Conservation (phyloP, 495 filamentous ascomycete species). For the Aspergillus cristatus region DNA sequence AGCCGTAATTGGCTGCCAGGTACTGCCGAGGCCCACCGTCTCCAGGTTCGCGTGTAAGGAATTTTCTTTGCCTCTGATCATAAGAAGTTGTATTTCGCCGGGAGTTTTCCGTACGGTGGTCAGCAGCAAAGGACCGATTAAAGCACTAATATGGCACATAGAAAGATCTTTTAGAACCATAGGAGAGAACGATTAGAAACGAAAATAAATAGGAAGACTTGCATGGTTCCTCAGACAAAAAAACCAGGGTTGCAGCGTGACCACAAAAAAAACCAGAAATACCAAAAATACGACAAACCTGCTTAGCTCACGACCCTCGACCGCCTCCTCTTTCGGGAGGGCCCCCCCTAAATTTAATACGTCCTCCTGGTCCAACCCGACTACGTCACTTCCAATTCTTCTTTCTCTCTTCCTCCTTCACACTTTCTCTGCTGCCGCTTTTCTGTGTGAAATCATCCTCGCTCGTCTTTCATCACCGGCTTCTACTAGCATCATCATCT, state of each 20-base stretch:
- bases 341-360: constrained; percentile 16
- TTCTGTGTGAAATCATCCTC: too few relatives aligned
- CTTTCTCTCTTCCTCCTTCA: constrained; percentile 1
- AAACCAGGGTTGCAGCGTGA: too few relatives aligned
- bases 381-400: constrained; percentile 31
- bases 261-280: neutral
- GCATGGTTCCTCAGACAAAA: too few relatives aligned
- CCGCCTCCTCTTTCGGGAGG: constrained; percentile 16
- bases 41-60: constrained; percentile 14
- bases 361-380: constrained; percentile 22
- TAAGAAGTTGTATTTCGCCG: too few relatives aligned
- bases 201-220: constrained; percentile 1
- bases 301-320: constrained; percentile 16
- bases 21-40: constrained; percentile 16
- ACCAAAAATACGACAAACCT: neutral
- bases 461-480: constrained; percentile 4
- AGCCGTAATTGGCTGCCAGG: constrained; percentile 11
- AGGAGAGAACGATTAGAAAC: neutral
- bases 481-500: too few relatives aligned
- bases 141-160: too few relatives aligned
- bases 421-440: neutral
- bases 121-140: too few relatives aligned
- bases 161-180: neutral
- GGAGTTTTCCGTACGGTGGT: too few relatives aligned
- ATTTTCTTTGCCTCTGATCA: constrained; percentile 5